phyloP scores from a whole-genome alignment of 345 rosid genomes.

The Gossypioides kirkii region DNA sequence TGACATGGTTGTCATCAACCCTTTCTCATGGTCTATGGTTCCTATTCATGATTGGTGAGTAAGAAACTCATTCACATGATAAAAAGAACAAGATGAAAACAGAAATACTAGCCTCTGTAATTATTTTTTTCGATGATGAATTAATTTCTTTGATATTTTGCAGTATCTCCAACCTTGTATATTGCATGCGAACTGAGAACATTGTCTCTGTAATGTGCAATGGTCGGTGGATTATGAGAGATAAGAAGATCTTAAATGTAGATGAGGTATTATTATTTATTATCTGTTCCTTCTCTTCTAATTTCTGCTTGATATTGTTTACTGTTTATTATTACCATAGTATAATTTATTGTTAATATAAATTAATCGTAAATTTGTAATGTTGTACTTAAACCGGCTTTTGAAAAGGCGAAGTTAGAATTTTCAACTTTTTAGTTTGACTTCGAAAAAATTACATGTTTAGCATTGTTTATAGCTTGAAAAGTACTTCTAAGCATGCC shows the following conservation, averaged over 20 bases:
- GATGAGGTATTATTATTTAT: constrained; percentile 36
- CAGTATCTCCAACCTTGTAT: constrained; percentile 61
- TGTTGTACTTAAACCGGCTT: too few relatives aligned
- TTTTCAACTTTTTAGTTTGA: too few relatives aligned
- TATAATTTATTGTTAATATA: too few relatives aligned
- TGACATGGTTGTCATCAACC: constrained; percentile 55
- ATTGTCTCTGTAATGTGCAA: constrained; percentile 64
- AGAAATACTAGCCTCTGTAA: not conserved
- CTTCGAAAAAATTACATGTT: too few relatives aligned
- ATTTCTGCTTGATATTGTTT: not conserved
- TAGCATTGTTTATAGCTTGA: too few relatives aligned
- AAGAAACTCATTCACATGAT: constrained; percentile 3
- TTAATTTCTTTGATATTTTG: constrained; percentile 12
- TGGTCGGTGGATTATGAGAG: constrained; percentile 70
- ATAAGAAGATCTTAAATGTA: constrained; percentile 48
- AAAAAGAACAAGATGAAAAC: not conserved
- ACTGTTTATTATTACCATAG: too few relatives aligned
- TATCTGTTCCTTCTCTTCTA: not conserved
- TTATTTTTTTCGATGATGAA: not conserved
- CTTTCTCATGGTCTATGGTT: constrained; percentile 51
- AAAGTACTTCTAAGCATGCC: too few relatives aligned
- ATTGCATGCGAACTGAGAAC: constrained; percentile 66
- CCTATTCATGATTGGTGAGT: constrained; percentile 62
- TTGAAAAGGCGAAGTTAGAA: too few relatives aligned
- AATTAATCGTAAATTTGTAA: too few relatives aligned